phyloP scores from a whole-genome alignment of 108 stramenopile species.

The Fistulifera pelliculosa region DNA sequence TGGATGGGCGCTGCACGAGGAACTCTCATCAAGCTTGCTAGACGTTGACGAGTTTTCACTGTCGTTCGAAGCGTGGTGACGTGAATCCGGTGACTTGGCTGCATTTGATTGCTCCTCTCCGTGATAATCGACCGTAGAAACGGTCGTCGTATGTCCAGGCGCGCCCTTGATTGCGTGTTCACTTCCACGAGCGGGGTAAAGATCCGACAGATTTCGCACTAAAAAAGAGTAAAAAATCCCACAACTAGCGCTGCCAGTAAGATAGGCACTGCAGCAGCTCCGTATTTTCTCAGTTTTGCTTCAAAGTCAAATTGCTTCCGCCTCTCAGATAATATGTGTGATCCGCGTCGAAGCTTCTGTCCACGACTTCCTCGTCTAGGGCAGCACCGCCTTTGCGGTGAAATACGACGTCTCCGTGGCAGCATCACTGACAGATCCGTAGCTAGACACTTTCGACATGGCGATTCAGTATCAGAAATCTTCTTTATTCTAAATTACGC shows the following conservation, averaged over 20 bases:
- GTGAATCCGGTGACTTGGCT: not conserved
- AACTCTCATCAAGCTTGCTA: not conserved
- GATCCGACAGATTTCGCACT: slow-evolving; percentile 7
- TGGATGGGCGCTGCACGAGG: slow-evolving; percentile 20
- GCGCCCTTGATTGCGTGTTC: not conserved
- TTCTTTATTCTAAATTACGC: not conserved
- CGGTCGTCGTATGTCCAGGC: not conserved
- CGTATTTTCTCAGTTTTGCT: not conserved
- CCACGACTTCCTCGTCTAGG: not conserved
- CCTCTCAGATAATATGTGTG: not conserved
- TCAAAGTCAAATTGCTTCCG: not conserved
- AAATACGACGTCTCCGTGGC: not conserved
- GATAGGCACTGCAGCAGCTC: slow-evolving; percentile 12
- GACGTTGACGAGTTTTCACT: not conserved
- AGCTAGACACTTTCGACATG: not conserved
- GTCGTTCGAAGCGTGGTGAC: not conserved
- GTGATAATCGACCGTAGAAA: not conserved
- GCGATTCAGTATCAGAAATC: not conserved
- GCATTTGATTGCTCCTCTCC: not conserved
- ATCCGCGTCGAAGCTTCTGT: not conserved
- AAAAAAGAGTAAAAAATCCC: slow-evolving; percentile 11
- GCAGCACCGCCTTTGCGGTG: not conserved
- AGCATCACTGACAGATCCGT: not conserved
- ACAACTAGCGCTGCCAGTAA: slow-evolving; percentile 18
- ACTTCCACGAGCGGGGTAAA: slow-evolving; percentile 14